These are phyloP conservation scores for Entomortierella lignicola DNA, from an alignment of 192 early-diverging fungal genomes.

Conservation along the genomic window DNA sequence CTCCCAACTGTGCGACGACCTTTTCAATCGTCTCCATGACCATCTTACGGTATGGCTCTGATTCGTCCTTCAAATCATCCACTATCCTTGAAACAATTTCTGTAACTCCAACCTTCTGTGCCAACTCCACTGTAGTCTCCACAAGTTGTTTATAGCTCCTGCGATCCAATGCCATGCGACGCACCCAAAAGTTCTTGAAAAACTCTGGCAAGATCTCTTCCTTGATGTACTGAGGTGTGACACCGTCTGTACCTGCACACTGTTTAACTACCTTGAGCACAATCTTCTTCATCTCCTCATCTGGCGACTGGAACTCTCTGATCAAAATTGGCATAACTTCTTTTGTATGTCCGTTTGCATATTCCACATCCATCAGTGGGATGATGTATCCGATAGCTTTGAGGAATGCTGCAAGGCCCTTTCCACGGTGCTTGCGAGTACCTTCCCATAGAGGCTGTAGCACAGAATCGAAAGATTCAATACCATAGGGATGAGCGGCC, in stretches of 20 bases:
- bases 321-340: conserved; percentile 94
- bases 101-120: conserved; percentile 91
- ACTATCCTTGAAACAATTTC: conserved; percentile 91
- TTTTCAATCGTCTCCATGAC: conserved; percentile 96
- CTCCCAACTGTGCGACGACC: conserved; percentile 80
- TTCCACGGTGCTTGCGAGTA: conserved; percentile 95
- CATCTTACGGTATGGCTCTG: conserved; percentile 94
- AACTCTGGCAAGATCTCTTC: conserved; percentile 94
- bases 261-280: conserved; percentile 98
- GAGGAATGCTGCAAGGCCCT: conserved; percentile 95
- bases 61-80: conserved; percentile 95
- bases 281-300: conserved; percentile 99
- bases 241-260: conserved; percentile 94
- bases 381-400: conserved; percentile 99
- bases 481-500: conserved; percentile 97
- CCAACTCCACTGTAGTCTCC: conserved; percentile 96
- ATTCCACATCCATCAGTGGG: conserved; percentile 96
- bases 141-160: conserved; percentile 94
- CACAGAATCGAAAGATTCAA: conserved; percentile 95
- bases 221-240: conserved; percentile 86
- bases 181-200: conserved; percentile 97
- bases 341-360: conserved; percentile 94
- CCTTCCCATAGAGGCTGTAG: conserved; percentile 93
- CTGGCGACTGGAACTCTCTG: conserved; percentile 96
- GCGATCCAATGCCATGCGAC: conserved; percentile 95